Base-by-base conservation (phyloP, 1,284 basidiomycete genomes). In the Bondarzewia mesenterica region DNA sequence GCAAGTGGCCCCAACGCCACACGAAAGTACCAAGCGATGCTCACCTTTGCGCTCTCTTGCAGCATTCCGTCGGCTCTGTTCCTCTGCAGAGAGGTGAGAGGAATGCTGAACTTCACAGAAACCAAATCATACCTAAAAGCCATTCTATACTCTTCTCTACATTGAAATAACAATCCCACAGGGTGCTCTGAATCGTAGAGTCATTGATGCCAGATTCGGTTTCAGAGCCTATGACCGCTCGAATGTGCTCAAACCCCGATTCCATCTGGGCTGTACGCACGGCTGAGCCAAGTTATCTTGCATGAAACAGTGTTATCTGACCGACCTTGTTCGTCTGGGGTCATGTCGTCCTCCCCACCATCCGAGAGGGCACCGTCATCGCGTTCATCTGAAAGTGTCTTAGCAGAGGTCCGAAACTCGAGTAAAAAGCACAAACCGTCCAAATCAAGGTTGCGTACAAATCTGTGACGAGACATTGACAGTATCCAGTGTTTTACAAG, bases 131-230 rank as follows among this genome's bases (percentile, higher is more conserved):
- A 89, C 87, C 80, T 38, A 86, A 57, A 21, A 93, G 71, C 76
- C 82, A 89, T 35, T 79, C 67, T 14, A 94, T 68, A 5, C 89
- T 82, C 59, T 84, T 77, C 37, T 91, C 82, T 16, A 89, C 77
- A 59, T 97, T 85, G 59, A 96, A 98, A 67, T 89, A 90, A 57
- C 75, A 82, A 57, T 98, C 84, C 87, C 93, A 98, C 40, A 98
- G 71, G 1, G 79, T 75, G 56, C 93, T 87, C 59, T 79, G 81
- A 63, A 99, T 88, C 45, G 80, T 75, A 36, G 69, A 65, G 61
- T 95, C 89, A 32, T 85, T 72, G 44, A 95, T 68, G 15, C 81
- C 83, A 27, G 82, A 84, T 38, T 69, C 59, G 6, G 73, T 75
- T 60, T 82, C 74, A 52, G 79, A 71, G 20, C 90, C 91, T 36